These are phyloP conservation scores for Erysimum cheiranthoides DNA, from an alignment of 345 rosid genomes.

Conservation along the genomic window DNA sequence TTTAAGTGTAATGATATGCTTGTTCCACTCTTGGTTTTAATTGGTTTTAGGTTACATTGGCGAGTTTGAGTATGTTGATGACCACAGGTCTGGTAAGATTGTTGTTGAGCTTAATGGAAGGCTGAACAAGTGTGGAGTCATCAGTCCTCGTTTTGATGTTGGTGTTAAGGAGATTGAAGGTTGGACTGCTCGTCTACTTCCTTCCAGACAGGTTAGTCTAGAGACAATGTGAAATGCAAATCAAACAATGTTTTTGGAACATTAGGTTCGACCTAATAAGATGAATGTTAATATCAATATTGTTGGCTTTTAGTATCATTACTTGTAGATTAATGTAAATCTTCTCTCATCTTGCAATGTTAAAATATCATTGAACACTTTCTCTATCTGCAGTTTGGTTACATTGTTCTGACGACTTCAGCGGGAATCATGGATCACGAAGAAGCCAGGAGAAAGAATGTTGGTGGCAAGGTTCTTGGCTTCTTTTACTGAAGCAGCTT, in stretches of 20 bases:
- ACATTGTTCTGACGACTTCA: constrained; percentile 79
- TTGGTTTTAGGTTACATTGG: constrained; percentile 43
- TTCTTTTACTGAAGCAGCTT: constrained; percentile 61
- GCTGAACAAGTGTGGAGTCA: constrained; percentile 41
- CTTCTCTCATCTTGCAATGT: not conserved
- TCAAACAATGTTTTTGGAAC: not conserved
- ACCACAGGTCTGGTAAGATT: constrained; percentile 48
- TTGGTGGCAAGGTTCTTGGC: constrained; percentile 83
- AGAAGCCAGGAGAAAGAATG: constrained; percentile 89
- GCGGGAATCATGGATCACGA: constrained; percentile 94
- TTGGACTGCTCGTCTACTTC: constrained; percentile 65
- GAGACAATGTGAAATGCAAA: not conserved
- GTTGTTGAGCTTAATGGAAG: constrained; percentile 47
- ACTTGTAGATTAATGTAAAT: not conserved
- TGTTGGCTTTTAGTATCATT: no score
- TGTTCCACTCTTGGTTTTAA: not conserved
- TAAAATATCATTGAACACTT: not conserved
- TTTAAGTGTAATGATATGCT: not conserved
- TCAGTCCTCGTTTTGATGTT: constrained; percentile 56
- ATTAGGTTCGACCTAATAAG: not conserved
- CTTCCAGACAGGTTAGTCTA: constrained; percentile 56
- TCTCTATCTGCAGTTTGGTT: constrained; percentile 65
- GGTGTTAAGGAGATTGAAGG: constrained; percentile 62
- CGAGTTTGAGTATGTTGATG: constrained; percentile 49
- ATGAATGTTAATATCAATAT: no score